Conservation (phyloP, 148 eudicot genomes). For the Selenicereus undatus region DNA sequence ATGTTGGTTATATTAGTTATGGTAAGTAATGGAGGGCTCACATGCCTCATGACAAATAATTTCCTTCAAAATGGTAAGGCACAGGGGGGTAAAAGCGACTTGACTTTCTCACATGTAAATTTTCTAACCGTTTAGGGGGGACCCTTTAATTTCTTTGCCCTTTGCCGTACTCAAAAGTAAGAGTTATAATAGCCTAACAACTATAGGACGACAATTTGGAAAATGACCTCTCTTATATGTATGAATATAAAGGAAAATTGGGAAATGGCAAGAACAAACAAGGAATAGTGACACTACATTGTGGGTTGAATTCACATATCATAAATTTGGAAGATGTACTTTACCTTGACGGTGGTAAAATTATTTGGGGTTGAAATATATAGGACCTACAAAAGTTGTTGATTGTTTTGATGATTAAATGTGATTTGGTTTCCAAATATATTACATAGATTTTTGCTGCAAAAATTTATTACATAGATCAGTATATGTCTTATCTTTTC, state of each 20-base stretch:
- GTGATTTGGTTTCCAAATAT: not conserved
- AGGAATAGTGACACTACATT: constrained; percentile 8
- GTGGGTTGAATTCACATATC: not conserved
- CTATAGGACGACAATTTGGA: constrained; percentile 11
- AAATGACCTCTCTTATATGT: constrained; percentile 5
- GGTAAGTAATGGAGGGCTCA: constrained; percentile 11
- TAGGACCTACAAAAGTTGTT: not conserved
- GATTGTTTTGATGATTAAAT: not conserved
- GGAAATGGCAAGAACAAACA: not conserved
- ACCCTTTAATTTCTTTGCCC: not conserved
- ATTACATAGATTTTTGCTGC: not conserved
- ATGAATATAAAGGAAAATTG: not conserved
- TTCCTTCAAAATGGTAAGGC: constrained; percentile 6
- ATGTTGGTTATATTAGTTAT: constrained; percentile 20
- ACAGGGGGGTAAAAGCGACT: constrained; percentile 7
- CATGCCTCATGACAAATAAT: constrained; percentile 11
- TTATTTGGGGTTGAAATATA: not conserved
- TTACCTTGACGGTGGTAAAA: not conserved
- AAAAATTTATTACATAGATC: no score
- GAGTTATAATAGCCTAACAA: constrained; percentile 7
- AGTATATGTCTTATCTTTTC: not conserved
- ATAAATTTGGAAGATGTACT: not conserved
- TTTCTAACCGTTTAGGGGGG: constrained; percentile 4
- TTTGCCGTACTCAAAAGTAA: constrained; percentile 14
- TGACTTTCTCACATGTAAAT: not conserved